Base-by-base conservation (phyloP, 768 basidiomycete genomes). In the Rhodosporidiobolus sp. region DNA sequence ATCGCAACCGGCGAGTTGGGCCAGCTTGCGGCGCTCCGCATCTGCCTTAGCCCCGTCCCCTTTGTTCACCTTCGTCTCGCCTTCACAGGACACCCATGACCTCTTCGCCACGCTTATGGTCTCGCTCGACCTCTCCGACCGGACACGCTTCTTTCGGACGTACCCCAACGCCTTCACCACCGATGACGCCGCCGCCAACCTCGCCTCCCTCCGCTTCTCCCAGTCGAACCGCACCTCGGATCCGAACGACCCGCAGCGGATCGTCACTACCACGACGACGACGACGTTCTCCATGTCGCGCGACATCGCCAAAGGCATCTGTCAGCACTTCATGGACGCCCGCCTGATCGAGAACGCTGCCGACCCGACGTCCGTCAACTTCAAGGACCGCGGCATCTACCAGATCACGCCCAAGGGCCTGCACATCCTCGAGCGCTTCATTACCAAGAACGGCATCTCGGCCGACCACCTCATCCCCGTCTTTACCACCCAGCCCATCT, bases 271-370 rank as follows among this genome's bases (percentile, higher is more conserved):
- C 1, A 99, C 96, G 0, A 99, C 96, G 11, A 98, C 96, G 10
- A 99, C 96, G 54, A 99, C 96, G 46, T 99, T 99, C 84, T 93
- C 93, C 73, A 98, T 99, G 96, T 92, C 93, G 77, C 90, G 96
- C 77, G 96, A 99, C 56, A 98, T 99, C 91, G 96, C 96, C 74
- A 98, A 97, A 84, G 93, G 92, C 46, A 98, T 99, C 89, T 91
- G 92, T 83, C 96, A 99, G 83, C 94, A 98, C 81, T 98, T 98
- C 80, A 96, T 99, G 92, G 96, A 98, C 77, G 94, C 96, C 69
- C 91, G 94, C 75, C 86, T 98, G 73, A 94, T 98, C 76, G 94
- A 97, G 83, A 97, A 97, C 80, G 95, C 93, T 24, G 87, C 91
- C 26, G 96, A 99, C 82, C 89, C 90, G 46, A 85, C 86, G 32